Percentiles rank a stretch among this genome's conserved stretches.
phyloP scores from a whole-genome alignment of 345 rosid genomes.

The Combretum micranthum region DNA sequence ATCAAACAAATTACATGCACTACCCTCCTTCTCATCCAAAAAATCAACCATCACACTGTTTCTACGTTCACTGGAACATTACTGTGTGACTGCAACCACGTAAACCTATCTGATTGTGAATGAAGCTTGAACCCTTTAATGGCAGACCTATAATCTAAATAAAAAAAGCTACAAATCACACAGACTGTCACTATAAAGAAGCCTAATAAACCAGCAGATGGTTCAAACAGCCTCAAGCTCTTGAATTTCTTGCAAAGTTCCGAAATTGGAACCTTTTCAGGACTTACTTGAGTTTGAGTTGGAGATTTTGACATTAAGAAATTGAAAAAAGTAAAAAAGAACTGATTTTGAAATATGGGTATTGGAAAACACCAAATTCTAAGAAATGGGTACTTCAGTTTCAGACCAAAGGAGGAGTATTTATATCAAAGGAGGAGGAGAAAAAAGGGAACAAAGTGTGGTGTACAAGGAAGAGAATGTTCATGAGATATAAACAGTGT shows the following conservation, averaged over 20 bases:
- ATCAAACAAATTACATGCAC: slow-evolving; percentile 63
- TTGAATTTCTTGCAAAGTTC: slow-evolving; percentile 51
- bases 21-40: slow-evolving; percentile 37
- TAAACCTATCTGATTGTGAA: slow-evolving; percentile 48
- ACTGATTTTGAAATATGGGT: no score
- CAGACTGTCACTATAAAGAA: slow-evolving; percentile 53
- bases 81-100: slow-evolving; percentile 35
- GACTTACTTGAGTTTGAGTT: neutral
- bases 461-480: no score
- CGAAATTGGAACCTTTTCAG: slow-evolving; percentile 25
- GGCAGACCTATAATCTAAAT: slow-evolving; percentile 42
- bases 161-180: slow-evolving; percentile 57
- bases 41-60: slow-evolving; percentile 33
- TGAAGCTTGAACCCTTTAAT: slow-evolving; percentile 34
- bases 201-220: slow-evolving; percentile 58
- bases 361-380: no score
- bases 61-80: neutral
- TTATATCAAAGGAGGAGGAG: no score
- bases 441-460: no score
- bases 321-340: no score
- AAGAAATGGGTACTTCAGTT: no score
- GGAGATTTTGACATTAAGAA: no score
- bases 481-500: no score
- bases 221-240: slow-evolving; percentile 58
- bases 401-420: no score